These are phyloP conservation scores for Aphanomyces stellatus DNA, from an alignment of 352 stramenopile genomes.

Conservation along the genomic window DNA sequence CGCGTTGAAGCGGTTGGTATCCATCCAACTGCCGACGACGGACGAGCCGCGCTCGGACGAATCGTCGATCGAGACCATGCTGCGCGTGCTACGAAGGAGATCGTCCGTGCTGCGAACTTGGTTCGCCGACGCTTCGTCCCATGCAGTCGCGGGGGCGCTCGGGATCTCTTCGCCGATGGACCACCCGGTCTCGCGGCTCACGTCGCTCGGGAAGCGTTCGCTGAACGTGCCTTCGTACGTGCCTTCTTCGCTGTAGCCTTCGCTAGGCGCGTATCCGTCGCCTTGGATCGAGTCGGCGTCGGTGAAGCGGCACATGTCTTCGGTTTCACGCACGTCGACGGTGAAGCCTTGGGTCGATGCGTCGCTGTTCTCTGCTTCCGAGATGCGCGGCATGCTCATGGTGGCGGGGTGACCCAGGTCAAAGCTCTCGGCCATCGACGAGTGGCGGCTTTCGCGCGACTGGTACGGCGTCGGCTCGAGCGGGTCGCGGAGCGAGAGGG, in stretches of 20 bases:
- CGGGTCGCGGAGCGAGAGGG: not conserved
- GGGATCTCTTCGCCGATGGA: not conserved
- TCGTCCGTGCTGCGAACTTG: not conserved
- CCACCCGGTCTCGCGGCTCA: not conserved
- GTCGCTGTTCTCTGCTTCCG: slow-evolving; percentile 6
- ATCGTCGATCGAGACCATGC: slow-evolving; percentile 4
- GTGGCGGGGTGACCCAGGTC: not conserved
- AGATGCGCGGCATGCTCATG: not conserved
- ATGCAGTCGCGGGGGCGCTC: not conserved
- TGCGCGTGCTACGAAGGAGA: not conserved
- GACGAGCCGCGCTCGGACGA: not conserved
- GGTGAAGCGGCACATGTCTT: not conserved
- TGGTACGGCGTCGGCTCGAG: not conserved
- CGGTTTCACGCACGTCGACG: not conserved
- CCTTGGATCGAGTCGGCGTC: not conserved
- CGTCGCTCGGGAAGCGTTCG: not conserved
- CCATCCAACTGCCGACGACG: not conserved
- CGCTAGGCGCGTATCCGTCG: too few species aligned
- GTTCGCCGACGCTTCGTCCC: not conserved
- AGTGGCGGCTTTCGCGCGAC: not conserved
- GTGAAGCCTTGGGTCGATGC: not conserved
- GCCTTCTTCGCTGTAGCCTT: not conserved
- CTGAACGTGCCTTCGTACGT: not conserved
- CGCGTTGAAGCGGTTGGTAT: not conserved
- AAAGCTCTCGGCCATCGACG: not conserved